Evolutionary conservation across 2,329 filamentous ascomycete genomes (phyloP), one percentile per base, ranked within the genome.

Genomic region (Fusarium sp.): DNA sequence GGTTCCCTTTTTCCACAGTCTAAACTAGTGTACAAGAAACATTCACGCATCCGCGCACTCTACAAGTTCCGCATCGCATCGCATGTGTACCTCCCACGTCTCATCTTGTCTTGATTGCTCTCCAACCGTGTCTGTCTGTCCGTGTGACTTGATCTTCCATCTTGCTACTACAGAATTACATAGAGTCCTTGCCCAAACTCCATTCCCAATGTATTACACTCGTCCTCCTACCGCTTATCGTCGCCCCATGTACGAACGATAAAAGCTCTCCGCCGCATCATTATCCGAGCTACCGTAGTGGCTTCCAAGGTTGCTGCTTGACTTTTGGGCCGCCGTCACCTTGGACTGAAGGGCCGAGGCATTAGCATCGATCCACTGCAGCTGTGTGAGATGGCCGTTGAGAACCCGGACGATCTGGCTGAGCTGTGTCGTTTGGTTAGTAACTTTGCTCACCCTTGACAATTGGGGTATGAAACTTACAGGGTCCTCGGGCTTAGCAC

Each of bases 331-430:
- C 33, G 92, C 90, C 7, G 87, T 85, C 61, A 98, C 94, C 88
- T 97, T 97, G 69, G 92, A 88, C 82, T 97, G 94, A 63, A 98
- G 87, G 35, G 92, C 89, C 18, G 92, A 90, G 39, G 96, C 94
- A 74, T 96, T 95, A 74, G 92, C 91, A 81, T 98, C 96, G 82
- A 99, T 98, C 86, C 93, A 94, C 84, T 98, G 96, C 70, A 99
- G 88, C 83, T 98, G 95, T 39, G 92, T 92, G 41, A 99, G 91
- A 82, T 99, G 97, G 27, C 93, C 92, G 82, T 99, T 99, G 77
- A 99, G 92, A 59, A 98, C 95, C 73, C 95, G 93, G 63, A 98
- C 96, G 79, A 99, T 97, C 84, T 98, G 95, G 77, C 95, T 96
- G 80, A 98, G 88, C 93, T 98, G 81, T 54, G 18, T 67, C 70